Conservation (phyloP, 768 basidiomycete genomes). For the Tricholoma hemisulphureum region DNA sequence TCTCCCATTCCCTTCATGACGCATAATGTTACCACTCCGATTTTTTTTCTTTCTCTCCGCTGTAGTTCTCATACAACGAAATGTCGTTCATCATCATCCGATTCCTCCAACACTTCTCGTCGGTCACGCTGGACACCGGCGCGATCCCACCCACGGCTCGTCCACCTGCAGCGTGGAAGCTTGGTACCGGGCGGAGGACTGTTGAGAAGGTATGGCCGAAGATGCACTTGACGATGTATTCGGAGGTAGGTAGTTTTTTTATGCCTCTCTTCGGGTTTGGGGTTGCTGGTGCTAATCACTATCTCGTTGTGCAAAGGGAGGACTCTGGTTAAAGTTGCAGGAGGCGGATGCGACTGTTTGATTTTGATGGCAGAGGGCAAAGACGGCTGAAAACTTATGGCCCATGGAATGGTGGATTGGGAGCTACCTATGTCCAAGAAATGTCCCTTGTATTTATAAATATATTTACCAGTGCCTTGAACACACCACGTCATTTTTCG, state of each 20-base stretch:
- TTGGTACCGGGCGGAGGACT: slow-evolving; percentile 44
- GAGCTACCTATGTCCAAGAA: no score
- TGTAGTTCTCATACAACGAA: slow-evolving; percentile 45
- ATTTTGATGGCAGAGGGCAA: no score
- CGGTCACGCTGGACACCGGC: no score
- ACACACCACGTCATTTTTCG: no score
- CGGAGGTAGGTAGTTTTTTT: slow-evolving; percentile 32
- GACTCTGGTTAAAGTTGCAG: slow-evolving; percentile 52
- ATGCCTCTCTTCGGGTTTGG: no score
- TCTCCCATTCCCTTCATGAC: no score
- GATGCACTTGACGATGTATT: slow-evolving; percentile 55
- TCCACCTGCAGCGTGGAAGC: slow-evolving; percentile 48
- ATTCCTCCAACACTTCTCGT: slow-evolving; percentile 28
- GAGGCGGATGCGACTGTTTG: slow-evolving; percentile 36
- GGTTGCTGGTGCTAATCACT: neutral
- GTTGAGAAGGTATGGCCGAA: slow-evolving; percentile 54
- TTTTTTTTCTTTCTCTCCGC: neutral
- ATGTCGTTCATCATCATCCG: slow-evolving; percentile 25
- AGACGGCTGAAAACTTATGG: no score
- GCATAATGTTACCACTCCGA: no score
- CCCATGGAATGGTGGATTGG: no score
- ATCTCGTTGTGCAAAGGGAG: slow-evolving; percentile 35
- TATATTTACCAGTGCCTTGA: no score
- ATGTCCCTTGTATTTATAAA: no score
- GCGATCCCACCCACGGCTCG: slow-evolving; percentile 26